These are phyloP conservation scores for Elongisporangium prolatum DNA, from an alignment of 352 stramenopile genomes.

Conservation along the genomic window DNA sequence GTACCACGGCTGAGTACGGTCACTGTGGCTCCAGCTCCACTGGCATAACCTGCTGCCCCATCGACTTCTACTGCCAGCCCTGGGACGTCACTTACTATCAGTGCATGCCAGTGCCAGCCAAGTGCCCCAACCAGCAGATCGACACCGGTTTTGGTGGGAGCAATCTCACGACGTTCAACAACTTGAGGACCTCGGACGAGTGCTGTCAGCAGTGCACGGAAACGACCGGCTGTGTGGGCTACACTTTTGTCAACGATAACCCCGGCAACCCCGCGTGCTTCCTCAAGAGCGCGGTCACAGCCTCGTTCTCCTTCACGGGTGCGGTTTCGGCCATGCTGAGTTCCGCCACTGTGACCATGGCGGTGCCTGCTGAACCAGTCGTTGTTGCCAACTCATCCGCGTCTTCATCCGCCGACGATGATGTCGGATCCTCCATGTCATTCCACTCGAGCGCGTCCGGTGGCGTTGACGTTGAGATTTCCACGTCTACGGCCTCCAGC, in stretches of 20 bases:
- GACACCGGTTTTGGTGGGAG: conserved; percentile 33
- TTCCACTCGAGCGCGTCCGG: too few relatives aligned
- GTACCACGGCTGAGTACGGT: neutral
- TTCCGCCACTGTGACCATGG: conserved; percentile 7
- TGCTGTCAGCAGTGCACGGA: conserved; percentile 30
- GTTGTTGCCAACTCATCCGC: conserved; percentile 3
- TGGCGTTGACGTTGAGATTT: conserved; percentile 11
- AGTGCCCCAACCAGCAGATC: conserved; percentile 28
- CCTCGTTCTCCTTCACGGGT: conserved; percentile 17
- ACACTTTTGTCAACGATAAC: conserved; percentile 45
- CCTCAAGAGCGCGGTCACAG: conserved; percentile 24
- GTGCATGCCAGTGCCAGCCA: conserved; percentile 19
- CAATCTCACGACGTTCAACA: conserved; percentile 32
- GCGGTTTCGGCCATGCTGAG: conserved; percentile 28
- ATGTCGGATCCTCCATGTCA: too few relatives aligned
- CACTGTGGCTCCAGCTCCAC: conserved; percentile 4
- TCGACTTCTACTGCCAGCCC: conserved; percentile 37
- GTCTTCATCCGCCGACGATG: neutral
- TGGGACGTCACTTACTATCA: conserved; percentile 44
- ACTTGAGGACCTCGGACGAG: conserved; percentile 18
- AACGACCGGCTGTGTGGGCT: conserved; percentile 33
- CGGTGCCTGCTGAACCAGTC: conserved; percentile 1
- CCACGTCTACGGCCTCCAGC: conserved; percentile 8
- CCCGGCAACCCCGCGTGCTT: conserved; percentile 23
- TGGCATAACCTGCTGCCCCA: conserved; percentile 27